phyloP scores from a whole-genome alignment of 2,329 filamentous ascomycete species.

The Sclerotinia glacialis region DNA sequence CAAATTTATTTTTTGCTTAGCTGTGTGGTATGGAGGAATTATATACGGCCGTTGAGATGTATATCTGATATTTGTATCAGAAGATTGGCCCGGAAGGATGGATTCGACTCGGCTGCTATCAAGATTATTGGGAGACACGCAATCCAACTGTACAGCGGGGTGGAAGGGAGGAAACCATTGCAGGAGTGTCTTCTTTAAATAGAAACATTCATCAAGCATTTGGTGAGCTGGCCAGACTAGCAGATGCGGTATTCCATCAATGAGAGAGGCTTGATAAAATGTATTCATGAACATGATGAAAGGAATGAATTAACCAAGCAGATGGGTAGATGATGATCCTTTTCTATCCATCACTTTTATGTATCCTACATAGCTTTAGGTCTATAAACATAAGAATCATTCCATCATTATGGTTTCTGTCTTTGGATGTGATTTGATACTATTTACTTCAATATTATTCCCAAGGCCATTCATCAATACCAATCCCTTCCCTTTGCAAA shows the following conservation, averaged over 20 bases:
- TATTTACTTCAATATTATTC: neutral
- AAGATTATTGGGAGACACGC: conserved; percentile 34
- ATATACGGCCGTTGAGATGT: conserved; percentile 26
- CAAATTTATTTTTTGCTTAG: conserved; percentile 35
- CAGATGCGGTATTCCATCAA: conserved; percentile 30
- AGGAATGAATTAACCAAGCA: conserved; percentile 19
- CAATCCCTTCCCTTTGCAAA: too few relatives aligned
- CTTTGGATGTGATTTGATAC: neutral
- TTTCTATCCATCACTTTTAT: conserved; percentile 28
- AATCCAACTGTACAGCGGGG: conserved; percentile 36
- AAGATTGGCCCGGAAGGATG: conserved; percentile 31
- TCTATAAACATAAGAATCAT: conserved; percentile 27
- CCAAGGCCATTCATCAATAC: too few relatives aligned
- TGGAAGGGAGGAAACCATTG: conserved; percentile 39
- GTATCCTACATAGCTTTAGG: conserved; percentile 35
- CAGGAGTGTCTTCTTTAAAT: conserved; percentile 32
- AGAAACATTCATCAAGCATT: conserved; percentile 25
- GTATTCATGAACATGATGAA: conserved; percentile 30
- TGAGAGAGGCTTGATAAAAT: conserved; percentile 18
- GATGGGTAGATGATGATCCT: neutral
- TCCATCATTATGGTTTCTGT: conserved; percentile 18
- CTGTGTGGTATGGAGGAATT: conserved; percentile 28
- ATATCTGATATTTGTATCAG: conserved; percentile 35
- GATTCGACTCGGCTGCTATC: conserved; percentile 32
- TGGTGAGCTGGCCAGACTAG: conserved; percentile 36